Conservation (phyloP, 2,329 filamentous ascomycete species). For the Ophiocordyceps robertsii region DNA sequence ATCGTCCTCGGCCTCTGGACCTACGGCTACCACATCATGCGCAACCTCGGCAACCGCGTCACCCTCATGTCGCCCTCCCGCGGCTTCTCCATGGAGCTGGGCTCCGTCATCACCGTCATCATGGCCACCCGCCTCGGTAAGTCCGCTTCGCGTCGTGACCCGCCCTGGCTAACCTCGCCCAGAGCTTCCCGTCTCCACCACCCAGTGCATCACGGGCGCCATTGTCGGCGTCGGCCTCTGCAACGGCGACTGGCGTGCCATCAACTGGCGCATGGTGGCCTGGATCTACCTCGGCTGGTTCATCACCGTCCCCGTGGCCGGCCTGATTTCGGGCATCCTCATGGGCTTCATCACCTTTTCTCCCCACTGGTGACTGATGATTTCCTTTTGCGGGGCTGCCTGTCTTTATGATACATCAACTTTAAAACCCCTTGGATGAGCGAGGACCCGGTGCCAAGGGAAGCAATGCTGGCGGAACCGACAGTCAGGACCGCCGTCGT, state of each 20-base stretch:
- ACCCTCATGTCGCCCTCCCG: constrained; percentile 48
- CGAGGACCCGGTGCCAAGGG: too few relatives aligned
- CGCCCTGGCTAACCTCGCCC: background rate
- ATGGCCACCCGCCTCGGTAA: constrained; percentile 45
- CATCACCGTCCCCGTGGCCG: constrained; percentile 43
- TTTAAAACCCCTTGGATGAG: too few relatives aligned
- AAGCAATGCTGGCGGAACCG: too few relatives aligned
- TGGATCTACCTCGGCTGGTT: constrained; percentile 49
- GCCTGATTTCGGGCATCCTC: constrained; percentile 42
- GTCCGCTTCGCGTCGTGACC: constrained; percentile 3
- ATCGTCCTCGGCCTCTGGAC: constrained; percentile 46
- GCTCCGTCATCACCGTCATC: constrained; percentile 48
- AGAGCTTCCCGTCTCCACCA: constrained; percentile 50
- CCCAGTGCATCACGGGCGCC: constrained; percentile 49
- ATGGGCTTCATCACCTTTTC: constrained; percentile 52
- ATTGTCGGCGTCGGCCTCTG: constrained; percentile 50
- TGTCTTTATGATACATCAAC: too few relatives aligned
- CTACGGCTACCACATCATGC: constrained; percentile 52
- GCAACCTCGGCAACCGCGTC: constrained; percentile 46
- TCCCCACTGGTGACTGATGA: constrained; percentile 28
- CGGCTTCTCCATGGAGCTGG: constrained; percentile 48
- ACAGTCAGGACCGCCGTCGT: too few relatives aligned
- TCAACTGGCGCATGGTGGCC: constrained; percentile 50
- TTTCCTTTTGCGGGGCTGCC: too few relatives aligned
- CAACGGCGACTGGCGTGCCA: constrained; percentile 41